A percentile compares a stretch with the other conserved stretches of the same genome.
Evolutionary conservation across 768 basidiomycete genomes (phyloP).

Genomic region (Auriscalpium orientale): DNA sequence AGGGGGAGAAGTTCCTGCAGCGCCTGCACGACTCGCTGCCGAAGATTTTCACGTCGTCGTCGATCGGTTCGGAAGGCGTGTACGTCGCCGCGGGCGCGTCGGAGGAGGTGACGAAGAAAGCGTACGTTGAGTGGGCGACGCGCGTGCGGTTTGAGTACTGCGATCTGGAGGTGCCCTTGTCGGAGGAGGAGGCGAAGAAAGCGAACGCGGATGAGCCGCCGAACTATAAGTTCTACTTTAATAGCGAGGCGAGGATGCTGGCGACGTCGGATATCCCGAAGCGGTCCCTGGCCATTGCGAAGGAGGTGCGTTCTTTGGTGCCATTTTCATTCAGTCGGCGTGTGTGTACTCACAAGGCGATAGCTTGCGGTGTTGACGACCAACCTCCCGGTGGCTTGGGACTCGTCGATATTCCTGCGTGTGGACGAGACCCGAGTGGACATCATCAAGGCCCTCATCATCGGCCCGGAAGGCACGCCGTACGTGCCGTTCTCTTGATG

Average conservation of each 20-base stretch:
- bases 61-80: constrained; percentile 19
- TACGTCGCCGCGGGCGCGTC: constrained; percentile 46
- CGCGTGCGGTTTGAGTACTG: constrained; percentile 85
- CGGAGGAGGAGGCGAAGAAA: constrained; percentile 17
- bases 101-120: constrained; percentile 59
- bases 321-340: background rate
- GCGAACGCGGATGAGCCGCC: constrained; percentile 47
- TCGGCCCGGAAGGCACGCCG: constrained; percentile 92
- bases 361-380: constrained; percentile 91
- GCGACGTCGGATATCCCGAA: constrained; percentile 84
- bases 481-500: constrained; percentile 32
- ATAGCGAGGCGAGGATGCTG: constrained; percentile 77
- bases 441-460: constrained; percentile 86
- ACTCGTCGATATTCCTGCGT: constrained; percentile 87
- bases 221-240: constrained; percentile 77
- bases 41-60: constrained; percentile 48
- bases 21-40: constrained; percentile 72
- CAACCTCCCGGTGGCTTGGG: constrained; percentile 90
- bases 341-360: constrained; percentile 4
- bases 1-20: constrained; percentile 80
- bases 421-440: constrained; percentile 92
- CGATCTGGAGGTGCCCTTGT: constrained; percentile 55
- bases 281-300: constrained; percentile 89
- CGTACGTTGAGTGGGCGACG: constrained; percentile 82
- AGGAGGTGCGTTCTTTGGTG: constrained; percentile 50